Conservation (phyloP, 2,329 filamentous ascomycete genomes). For the Penicillium sp. region DNA sequence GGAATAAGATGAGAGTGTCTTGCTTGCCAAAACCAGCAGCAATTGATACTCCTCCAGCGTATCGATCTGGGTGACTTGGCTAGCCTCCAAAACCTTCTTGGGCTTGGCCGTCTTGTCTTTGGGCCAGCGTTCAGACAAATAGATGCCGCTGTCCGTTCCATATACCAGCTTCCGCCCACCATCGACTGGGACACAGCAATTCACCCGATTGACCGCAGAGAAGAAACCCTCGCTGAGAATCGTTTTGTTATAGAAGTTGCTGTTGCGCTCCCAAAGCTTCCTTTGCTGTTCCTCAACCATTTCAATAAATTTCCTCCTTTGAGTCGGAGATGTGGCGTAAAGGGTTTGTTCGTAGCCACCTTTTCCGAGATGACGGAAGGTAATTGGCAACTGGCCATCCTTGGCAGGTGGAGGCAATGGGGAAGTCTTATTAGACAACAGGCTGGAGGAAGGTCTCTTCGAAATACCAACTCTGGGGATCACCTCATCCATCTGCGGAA, state of each 20-base stretch:
- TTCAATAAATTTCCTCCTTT: conserved; percentile 95
- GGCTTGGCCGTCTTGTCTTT: conserved; percentile 77
- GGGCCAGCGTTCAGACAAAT: conserved; percentile 85
- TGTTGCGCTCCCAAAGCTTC: conserved; percentile 73
- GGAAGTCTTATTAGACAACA: conserved; percentile 67
- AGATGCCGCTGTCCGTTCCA: conserved; percentile 93
- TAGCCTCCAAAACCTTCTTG: conserved; percentile 80
- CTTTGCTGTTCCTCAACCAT: conserved; percentile 90
- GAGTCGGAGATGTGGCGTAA: conserved; percentile 82
- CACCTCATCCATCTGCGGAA: conserved; percentile 96
- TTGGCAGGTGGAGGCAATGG: conserved; percentile 57
- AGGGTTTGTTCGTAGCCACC: conserved; percentile 92
- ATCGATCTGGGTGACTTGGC: conserved; percentile 90
- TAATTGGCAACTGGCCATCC: conserved; percentile 84
- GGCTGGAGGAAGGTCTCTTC: conserved; percentile 85
- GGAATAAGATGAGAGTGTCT: conserved; percentile 87
- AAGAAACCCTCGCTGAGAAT: conserved; percentile 86
- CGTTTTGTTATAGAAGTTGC: conserved; percentile 71
- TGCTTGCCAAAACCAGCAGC: conserved; percentile 88
- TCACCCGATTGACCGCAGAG: conserved; percentile 84
- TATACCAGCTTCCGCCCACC: conserved; percentile 93
- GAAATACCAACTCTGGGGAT: conserved; percentile 78
- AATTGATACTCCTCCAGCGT: conserved; percentile 94
- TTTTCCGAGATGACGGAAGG: conserved; percentile 93
- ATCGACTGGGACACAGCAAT: conserved; percentile 92